Base-by-base conservation (phyloP, 2,329 filamentous ascomycete genomes). In the Cordyceps tenuipes region DNA sequence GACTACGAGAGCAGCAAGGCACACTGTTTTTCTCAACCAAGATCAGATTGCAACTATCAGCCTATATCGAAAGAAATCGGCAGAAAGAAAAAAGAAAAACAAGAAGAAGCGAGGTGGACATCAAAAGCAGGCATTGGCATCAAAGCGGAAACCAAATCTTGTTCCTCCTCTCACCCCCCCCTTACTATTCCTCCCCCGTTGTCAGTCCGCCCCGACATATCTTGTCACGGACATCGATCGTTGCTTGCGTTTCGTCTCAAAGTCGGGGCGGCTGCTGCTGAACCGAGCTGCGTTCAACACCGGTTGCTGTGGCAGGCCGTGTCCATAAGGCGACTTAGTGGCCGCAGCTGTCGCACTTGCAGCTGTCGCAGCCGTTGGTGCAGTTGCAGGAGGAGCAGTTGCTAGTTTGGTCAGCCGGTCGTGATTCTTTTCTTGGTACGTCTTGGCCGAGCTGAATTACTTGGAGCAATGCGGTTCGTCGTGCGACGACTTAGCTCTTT, bases 281-380 rank as follows among this genome's bases (percentile, higher is more conserved):
- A 59, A 52, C 39, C 57, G 48, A 52, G 23, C 39, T 12, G 57
- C 12, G n/a, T 39, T 53, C 31, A 36, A 41, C 29, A 17, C 21
- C 19, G 21, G 50, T n/a, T 53, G 48, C 13, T 46, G 26, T 36
- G 26, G 19, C 43, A n/a, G 41, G n/a, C 7, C 13, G n/a, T 46
- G 49, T 13, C 21, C 48, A 17, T 53, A 36, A 17, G 47, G 17
- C 23, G 48, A 17, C 21, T 59, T 59, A 59, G 57, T 59, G 57
- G 58, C 63, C 60, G 66, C 66, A 68, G 61, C 54, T 63, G 51
- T 43, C 49, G 66, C 66, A 68, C 41, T 65, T 63, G 63, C 66
- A 67, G 49, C 54, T 34, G 56, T 64, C 43, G 62, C 66, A 67
- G 59, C 53, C 48, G 63, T 64, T 63, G 61, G 66, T 43, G 64